These are phyloP conservation scores for Ustilago curta DNA, from an alignment of 1,284 basidiomycete species.

Conservation along the genomic window DNA sequence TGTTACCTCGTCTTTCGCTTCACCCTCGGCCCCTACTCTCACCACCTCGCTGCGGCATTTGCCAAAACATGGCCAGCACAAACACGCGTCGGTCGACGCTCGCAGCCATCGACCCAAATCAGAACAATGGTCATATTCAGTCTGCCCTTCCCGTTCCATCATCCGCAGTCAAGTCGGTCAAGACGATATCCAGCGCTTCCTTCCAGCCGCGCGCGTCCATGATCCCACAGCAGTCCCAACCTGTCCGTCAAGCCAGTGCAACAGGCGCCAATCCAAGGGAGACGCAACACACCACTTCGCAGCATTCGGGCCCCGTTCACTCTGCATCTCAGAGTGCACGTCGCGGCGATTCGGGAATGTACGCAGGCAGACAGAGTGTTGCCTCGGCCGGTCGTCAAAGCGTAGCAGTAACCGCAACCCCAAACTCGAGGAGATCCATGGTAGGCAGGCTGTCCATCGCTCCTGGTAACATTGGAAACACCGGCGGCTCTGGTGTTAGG, in stretches of 20 bases:
- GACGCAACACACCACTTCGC: slow-evolving; percentile 19
- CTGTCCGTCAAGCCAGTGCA: slow-evolving; percentile 26
- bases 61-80: slow-evolving; percentile 38
- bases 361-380: slow-evolving; percentile 47
- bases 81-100: slow-evolving; percentile 58
- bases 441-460: slow-evolving; percentile 54
- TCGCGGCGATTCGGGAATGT: slow-evolving; percentile 38
- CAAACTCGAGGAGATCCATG: slow-evolving; percentile 51
- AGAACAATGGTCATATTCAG: slow-evolving; percentile 47
- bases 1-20: background rate
- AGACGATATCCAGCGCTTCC: slow-evolving; percentile 32
- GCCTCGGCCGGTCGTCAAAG: slow-evolving; percentile 52
- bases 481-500: slow-evolving; percentile 36
- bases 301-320: slow-evolving; percentile 30
- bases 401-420: slow-evolving; percentile 51
- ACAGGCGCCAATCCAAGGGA: slow-evolving; percentile 13
- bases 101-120: slow-evolving; percentile 58
- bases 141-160: slow-evolving; percentile 49
- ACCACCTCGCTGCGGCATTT: background rate
- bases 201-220: slow-evolving; percentile 50
- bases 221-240: slow-evolving; percentile 46
- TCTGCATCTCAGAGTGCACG: slow-evolving; percentile 36
- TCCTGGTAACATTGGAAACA: slow-evolving; percentile 44
- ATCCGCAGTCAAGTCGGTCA: slow-evolving; percentile 49
- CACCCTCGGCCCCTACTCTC: slow-evolving; percentile 7